A percentile compares a stretch with the other conserved stretches of the same genome.
Conservation (phyloP, 2,329 filamentous ascomycete species). For the Microdochium paspali region DNA sequence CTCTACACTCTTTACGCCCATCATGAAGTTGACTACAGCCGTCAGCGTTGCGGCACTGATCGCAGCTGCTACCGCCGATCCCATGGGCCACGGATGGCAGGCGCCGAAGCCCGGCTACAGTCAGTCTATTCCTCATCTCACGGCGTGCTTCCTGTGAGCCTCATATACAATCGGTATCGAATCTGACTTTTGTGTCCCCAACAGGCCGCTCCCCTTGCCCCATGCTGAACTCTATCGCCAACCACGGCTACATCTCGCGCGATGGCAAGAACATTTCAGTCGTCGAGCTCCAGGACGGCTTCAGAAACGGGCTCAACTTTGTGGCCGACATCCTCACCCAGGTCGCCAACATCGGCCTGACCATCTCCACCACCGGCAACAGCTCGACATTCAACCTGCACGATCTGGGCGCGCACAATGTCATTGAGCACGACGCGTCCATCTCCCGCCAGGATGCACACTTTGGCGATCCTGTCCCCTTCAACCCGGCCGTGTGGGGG, state of each 20-base stretch:
- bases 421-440: constrained; percentile 24
- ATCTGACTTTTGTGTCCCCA: too few species aligned
- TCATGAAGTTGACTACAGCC: not conserved
- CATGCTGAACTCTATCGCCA: not conserved
- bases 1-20: not conserved
- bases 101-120: not conserved
- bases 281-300: not conserved
- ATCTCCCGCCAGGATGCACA: constrained; percentile 17
- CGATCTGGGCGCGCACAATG: constrained; percentile 2
- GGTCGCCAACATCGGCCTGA: not conserved
- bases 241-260: not conserved
- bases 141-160: not conserved
- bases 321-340: not conserved
- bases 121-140: not conserved
- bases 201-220: not conserved
- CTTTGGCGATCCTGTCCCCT: constrained; percentile 20
- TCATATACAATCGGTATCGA: too few species aligned
- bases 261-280: not conserved
- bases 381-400: not conserved
- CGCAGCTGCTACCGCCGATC: not conserved
- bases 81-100: not conserved
- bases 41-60: not conserved
- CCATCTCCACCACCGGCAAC: not conserved
- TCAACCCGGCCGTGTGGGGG: constrained; percentile 15
- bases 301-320: not conserved